A percentile compares a stretch with the other conserved stretches of the same genome.
These are phyloP conservation scores for Debaryomyces maramus DNA, from an alignment of 805 yeast species.

Conservation along the genomic window DNA sequence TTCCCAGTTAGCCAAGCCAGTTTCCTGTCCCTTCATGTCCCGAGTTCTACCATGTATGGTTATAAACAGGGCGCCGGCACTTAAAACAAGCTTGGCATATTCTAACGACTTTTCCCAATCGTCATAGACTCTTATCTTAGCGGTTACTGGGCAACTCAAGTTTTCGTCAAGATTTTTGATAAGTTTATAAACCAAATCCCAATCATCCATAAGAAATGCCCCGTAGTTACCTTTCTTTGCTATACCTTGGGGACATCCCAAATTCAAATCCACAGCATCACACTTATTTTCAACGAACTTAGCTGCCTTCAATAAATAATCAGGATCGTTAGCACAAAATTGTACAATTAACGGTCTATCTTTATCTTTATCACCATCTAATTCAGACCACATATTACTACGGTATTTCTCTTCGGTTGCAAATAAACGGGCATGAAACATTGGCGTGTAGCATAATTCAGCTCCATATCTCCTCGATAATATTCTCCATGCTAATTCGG, in stretches of 20 bases:
- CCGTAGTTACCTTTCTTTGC: conserved; percentile 96
- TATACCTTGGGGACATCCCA: conserved; percentile 98
- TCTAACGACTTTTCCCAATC: conserved; percentile 78
- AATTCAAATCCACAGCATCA: conserved; percentile 93
- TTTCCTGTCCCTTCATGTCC: conserved; percentile 95
- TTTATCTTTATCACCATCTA: conserved; percentile 66
- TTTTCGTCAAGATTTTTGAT: conserved; percentile 74
- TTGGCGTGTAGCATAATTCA: conserved; percentile 90
- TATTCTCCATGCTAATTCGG: conserved; percentile 93
- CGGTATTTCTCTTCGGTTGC: conserved; percentile 84
- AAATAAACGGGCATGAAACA: conserved; percentile 91
- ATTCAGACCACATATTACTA: conserved; percentile 62
- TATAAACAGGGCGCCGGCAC: conserved; percentile 93
- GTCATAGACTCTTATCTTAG: conserved; percentile 88
- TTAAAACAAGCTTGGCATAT: conserved; percentile 85
- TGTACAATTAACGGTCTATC: conserved; percentile 93
- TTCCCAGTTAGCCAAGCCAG: conserved; percentile 95
- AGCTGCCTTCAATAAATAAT: conserved; percentile 79
- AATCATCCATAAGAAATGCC: conserved; percentile 94
- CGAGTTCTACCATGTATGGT: conserved; percentile 95
- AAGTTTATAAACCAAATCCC: conserved; percentile 75
- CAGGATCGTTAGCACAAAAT: conserved; percentile 96
- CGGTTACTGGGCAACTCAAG: conserved; percentile 86
- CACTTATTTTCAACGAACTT: conserved; percentile 74
- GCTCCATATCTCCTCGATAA: conserved; percentile 89